Percentiles rank a stretch among this genome's conserved stretches.
These are phyloP conservation scores for Septoria petroselini DNA, from an alignment of 2,329 filamentous ascomycete species.

Conservation along the genomic window DNA sequence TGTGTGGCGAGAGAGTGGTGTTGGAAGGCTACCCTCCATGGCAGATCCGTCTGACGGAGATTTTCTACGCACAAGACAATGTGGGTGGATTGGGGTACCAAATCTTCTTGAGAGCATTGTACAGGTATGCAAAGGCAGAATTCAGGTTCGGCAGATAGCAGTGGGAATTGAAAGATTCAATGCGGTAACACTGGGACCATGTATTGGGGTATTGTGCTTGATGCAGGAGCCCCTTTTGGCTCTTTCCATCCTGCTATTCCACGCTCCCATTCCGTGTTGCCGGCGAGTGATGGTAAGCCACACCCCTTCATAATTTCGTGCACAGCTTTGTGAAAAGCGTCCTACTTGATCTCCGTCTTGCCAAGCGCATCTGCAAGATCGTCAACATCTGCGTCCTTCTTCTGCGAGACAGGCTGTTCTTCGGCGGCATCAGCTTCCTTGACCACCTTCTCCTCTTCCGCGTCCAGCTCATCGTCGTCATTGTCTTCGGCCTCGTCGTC, in stretches of 20 bases:
- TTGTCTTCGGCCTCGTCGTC: constrained; percentile 61
- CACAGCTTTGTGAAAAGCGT: neutral
- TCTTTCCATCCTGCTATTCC: constrained; percentile 3
- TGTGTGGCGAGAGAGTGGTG: constrained; percentile 81
- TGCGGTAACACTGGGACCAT: constrained; percentile 38
- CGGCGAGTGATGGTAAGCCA: neutral
- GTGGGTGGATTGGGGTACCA: constrained; percentile 76
- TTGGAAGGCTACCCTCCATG: constrained; percentile 92
- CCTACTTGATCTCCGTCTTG: constrained; percentile 56
- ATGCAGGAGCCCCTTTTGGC: neutral
- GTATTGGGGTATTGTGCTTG: constrained; percentile 14
- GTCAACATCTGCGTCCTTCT: constrained; percentile 76
- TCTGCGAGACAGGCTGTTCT: constrained; percentile 67
- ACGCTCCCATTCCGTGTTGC: neutral
- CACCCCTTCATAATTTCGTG: too few relatives aligned
- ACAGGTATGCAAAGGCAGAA: constrained; percentile 80
- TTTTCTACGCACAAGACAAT: constrained; percentile 60
- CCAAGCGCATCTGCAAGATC: constrained; percentile 70
- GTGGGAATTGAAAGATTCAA: neutral
- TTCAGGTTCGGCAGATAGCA: constrained; percentile 71
- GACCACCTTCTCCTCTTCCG: constrained; percentile 66
- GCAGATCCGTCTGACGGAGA: constrained; percentile 93
- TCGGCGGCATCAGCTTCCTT: constrained; percentile 70
- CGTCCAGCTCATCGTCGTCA: constrained; percentile 54
- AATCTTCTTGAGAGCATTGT: constrained; percentile 80